Evolutionary conservation across 495 filamentous ascomycete species (phyloP).

Genomic region (Corynascus novoguineensis): DNA sequence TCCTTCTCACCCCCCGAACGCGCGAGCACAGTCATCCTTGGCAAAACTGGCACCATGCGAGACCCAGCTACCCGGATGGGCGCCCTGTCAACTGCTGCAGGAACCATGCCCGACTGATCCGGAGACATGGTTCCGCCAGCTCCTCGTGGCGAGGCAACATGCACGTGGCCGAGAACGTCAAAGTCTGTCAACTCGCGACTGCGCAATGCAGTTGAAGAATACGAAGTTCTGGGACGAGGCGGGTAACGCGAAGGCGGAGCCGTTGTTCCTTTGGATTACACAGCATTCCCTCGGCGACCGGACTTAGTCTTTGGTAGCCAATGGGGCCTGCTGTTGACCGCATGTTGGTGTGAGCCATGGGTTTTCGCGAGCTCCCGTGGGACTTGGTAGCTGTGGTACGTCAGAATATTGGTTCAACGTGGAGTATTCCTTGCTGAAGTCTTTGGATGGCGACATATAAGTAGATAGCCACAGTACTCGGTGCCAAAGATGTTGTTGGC

Average conservation of each 20-base stretch:
- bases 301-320: not conserved
- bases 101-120: not conserved
- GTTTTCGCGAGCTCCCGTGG: not conserved
- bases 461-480: no score
- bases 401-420: no score
- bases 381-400: no score
- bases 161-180: not conserved
- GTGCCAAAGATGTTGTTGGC: no score
- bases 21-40: not conserved
- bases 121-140: not conserved
- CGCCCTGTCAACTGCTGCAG: not conserved
- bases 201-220: not conserved
- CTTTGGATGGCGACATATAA: no score
- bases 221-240: not conserved
- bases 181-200: not conserved
- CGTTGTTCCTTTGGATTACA: not conserved
- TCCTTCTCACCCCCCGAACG: not conserved
- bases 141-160: not conserved
- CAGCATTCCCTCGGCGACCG: not conserved
- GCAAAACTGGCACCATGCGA: not conserved
- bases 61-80: not conserved
- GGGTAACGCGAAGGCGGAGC: not conserved
- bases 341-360: not conserved
- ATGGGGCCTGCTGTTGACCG: not conserved
- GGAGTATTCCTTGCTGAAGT: no score